Conservation (phyloP, 805 yeast species). For the Yarrowia divulgata region DNA sequence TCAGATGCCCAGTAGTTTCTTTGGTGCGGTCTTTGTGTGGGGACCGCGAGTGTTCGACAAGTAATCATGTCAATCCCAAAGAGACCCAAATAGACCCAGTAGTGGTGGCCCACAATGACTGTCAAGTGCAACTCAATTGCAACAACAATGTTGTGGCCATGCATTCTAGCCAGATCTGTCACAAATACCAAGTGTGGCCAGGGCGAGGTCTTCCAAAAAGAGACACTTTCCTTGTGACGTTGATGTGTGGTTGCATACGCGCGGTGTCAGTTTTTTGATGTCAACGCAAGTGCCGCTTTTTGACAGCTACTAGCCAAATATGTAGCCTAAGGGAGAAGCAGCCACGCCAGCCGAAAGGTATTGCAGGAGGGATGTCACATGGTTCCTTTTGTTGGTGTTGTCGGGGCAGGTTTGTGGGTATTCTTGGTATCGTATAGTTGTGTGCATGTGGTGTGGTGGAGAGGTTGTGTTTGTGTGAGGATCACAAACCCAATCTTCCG, state of each 20-base stretch:
- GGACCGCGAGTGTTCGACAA: neutral
- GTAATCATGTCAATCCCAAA: no score
- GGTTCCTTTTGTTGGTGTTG: neutral
- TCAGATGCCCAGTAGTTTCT: neutral
- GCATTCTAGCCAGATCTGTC: no score
- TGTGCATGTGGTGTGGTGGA: no score
- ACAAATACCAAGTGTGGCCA: neutral
- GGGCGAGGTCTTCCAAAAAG: neutral
- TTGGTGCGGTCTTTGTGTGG: neutral
- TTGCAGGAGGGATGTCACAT: neutral
- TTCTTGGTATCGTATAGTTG: neutral
- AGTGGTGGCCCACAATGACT: no score
- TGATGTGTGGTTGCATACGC: neutral
- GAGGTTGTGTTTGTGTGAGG: neutral
- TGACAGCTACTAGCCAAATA: neutral
- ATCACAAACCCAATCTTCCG: neutral
- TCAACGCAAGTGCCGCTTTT: neutral
- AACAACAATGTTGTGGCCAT: no score
- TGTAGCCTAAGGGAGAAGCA: neutral
- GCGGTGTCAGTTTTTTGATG: no score
- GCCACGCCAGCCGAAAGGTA: neutral
- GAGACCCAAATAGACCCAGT: no score
- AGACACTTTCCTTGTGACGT: neutral
- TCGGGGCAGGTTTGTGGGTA: neutral
- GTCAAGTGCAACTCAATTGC: no score